Evolutionary conservation across 805 yeast species (phyloP).

Genomic region (Dipodascopsis tothii): DNA sequence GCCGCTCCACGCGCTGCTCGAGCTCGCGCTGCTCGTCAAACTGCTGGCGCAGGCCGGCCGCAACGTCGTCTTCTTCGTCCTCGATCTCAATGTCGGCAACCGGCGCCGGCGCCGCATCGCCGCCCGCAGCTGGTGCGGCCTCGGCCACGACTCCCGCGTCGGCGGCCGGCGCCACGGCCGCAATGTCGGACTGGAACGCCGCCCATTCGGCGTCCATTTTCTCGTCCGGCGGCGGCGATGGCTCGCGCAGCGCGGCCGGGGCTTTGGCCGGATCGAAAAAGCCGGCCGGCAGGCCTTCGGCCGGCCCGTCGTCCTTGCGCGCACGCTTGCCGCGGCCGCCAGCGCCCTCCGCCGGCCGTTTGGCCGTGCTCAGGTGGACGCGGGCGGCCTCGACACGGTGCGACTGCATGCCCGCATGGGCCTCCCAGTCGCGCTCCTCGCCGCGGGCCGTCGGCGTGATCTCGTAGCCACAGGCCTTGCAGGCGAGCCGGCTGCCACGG

Average conservation of each 20-base stretch:
- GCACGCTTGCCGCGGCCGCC: not conserved
- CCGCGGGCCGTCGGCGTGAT: not conserved
- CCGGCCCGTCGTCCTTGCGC: not conserved
- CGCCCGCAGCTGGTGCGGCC: conserved; percentile 1
- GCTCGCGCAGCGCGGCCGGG: no score
- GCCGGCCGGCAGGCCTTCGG: not conserved
- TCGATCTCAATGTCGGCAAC: not conserved
- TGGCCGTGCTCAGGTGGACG: no score
- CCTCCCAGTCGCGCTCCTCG: not conserved
- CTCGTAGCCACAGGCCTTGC: not conserved
- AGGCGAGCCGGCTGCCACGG: conserved; percentile 1
- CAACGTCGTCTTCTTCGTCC: conserved; percentile 9
- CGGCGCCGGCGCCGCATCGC: not conserved
- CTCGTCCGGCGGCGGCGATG: no score
- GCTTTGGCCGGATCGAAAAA: no score
- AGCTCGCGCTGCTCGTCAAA: conserved; percentile 18
- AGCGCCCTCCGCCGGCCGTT: not conserved
- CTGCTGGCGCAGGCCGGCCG: conserved; percentile 10
- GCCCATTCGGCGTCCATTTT: conserved; percentile 22
- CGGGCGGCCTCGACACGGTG: not conserved
- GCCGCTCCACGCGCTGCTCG: conserved; percentile 10
- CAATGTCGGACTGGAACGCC: conserved; percentile 19
- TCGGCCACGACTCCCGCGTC: conserved; percentile 1
- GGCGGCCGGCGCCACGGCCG: conserved; percentile 1
- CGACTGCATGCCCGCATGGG: not conserved